phyloP scores from a whole-genome alignment of 139 green algal species.

The Picochlorum sp. region DNA sequence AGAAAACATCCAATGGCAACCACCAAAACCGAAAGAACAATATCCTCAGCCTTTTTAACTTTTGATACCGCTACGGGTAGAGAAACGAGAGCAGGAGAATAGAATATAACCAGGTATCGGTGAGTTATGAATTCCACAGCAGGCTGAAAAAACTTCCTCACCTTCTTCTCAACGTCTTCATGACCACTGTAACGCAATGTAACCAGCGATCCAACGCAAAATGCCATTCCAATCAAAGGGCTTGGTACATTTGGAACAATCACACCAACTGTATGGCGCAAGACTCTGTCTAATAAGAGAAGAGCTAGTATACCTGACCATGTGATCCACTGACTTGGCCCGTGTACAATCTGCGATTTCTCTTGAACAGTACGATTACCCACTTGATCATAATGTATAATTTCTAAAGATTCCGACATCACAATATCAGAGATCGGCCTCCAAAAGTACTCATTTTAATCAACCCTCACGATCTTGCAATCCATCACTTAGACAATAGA shows the following conservation, averaged over 20 bases:
- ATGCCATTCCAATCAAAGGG: conserved; percentile 2
- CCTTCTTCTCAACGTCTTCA: neutral
- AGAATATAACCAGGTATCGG: conserved; percentile 82
- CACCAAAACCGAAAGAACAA: neutral
- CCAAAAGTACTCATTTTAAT: too few relatives aligned
- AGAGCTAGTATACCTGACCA: neutral
- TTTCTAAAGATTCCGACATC: too few relatives aligned
- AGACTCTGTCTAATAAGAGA: neutral
- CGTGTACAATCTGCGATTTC: too few relatives aligned
- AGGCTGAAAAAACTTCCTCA: conserved; percentile 16
- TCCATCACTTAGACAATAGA: too few relatives aligned
- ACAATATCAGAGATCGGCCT: too few relatives aligned
- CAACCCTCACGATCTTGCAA: too few relatives aligned
- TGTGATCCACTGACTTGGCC: too few relatives aligned
- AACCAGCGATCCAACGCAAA: too few relatives aligned
- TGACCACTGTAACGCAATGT: neutral
- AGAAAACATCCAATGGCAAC: neutral
- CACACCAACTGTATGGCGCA: neutral
- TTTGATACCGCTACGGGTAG: conserved; percentile 52
- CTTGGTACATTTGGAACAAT: neutral
- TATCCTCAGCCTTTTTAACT: neutral
- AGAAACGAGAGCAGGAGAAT: conserved; percentile 71
- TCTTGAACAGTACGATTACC: too few relatives aligned
- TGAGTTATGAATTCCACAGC: conserved; percentile 65
- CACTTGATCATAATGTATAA: too few relatives aligned